Evolutionary conservation across 2,329 filamentous ascomycete genomes (phyloP), one percentile per base, ranked within the genome.

Genomic region (Aureobasidium mangrovei): DNA sequence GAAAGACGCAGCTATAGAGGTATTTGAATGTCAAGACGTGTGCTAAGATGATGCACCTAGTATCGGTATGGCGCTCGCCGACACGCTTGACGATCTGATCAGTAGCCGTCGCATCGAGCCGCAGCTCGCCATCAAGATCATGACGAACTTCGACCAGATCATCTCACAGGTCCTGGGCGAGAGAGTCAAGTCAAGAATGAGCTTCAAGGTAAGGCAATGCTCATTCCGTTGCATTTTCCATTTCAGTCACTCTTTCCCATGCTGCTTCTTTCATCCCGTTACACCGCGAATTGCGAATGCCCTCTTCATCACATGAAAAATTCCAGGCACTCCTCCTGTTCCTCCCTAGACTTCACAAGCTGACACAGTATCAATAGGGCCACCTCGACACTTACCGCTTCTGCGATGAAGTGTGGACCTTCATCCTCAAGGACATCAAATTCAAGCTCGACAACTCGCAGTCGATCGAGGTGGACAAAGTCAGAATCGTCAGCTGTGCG

Each of bases 351-450:
- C 7, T 8, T 9, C 6, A n/a, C 38, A 10, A 36, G 18, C 18
- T 8, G 54, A 18, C 18, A 18, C 18, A 18, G 18, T 18, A 18
- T 18, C 18, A 18, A 44, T 63, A 96, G 91, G 93, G 93, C 45
- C 93, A 94, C 67, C 84, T 98, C 59, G 91, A 97, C 69, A 97
- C 93, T 12, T 98, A 98, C 76, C 86, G 93, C 63, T 98, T 98
- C 79, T 98, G 93, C 76, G 93, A 98, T 73, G 93, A 98, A 74
- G 93, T 98, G 56, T 98, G 93, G 93, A 98, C 93, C 1, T 98
- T 98, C 71, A 81, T 98, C 56, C 95, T 98, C 73, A 96, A 96
- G 73, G 93, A 97, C 62, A 91, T 97, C 54, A 90, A 85, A n/a
- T 97, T 98, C 76, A 98, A 98, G 75, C 85, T 97, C 75, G 91